These are phyloP conservation scores for Anthostomella pinea DNA, from an alignment of 2,329 filamentous ascomycete species.

Conservation along the genomic window DNA sequence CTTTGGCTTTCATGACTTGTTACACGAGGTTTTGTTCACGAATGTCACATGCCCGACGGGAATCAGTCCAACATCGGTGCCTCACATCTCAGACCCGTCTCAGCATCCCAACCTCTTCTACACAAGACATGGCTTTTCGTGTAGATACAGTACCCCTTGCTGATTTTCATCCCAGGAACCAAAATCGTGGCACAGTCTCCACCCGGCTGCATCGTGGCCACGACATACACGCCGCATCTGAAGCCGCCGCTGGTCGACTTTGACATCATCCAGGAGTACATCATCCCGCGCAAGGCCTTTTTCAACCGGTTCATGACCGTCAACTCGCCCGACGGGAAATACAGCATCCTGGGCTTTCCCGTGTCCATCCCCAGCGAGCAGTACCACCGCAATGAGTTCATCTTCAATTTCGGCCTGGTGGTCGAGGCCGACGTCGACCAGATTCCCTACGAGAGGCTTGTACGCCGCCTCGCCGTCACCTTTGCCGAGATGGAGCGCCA, in stretches of 20 bases:
- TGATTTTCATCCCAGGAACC: conserved; percentile 45
- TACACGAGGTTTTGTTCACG: no score
- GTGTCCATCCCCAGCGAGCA: conserved; percentile 80
- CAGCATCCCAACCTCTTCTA: no score
- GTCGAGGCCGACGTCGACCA: conserved; percentile 66
- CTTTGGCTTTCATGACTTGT: no score
- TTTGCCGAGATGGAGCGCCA: conserved; percentile 92
- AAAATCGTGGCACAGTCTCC: conserved; percentile 62
- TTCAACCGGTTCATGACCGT: conserved; percentile 88
- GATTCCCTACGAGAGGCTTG: conserved; percentile 78
- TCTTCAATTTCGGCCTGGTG: conserved; percentile 95
- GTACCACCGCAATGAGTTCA: conserved; percentile 92
- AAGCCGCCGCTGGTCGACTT: conserved; percentile 76
- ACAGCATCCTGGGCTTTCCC: conserved; percentile 82
- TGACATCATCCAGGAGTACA: conserved; percentile 81
- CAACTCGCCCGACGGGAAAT: conserved; percentile 65
- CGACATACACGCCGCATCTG: conserved; percentile 34
- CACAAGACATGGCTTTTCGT: no score
- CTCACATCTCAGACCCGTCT: no score
- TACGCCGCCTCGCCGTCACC: conserved; percentile 78
- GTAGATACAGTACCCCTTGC: neutral
- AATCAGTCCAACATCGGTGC: no score
- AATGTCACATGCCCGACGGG: no score
- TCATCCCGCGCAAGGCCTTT: conserved; percentile 92
- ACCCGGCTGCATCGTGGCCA: conserved; percentile 57